Conservation (phyloP, 768 basidiomycete species). For the Suillus subluteus region DNA sequence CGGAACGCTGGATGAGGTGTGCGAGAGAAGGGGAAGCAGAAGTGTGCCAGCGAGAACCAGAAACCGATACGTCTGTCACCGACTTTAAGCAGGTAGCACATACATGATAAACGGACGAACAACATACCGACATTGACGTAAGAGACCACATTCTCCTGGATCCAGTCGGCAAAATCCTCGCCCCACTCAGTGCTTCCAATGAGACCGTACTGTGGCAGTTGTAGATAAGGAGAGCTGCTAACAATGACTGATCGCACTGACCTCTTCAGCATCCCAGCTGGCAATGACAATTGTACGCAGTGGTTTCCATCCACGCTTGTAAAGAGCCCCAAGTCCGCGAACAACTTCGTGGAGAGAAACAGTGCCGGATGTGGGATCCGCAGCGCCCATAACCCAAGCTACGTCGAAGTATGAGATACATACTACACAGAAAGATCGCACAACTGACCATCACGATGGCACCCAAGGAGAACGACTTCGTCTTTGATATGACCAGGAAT, state of each 20-base stretch:
- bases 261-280: slow-evolving; percentile 83
- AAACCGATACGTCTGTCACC: slow-evolving; percentile 54
- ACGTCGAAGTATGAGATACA: slow-evolving; percentile 10
- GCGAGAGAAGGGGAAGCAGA: slow-evolving; percentile 68
- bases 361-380: slow-evolving; percentile 61
- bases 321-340: slow-evolving; percentile 54
- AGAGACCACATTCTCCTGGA: slow-evolving; percentile 77
- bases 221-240: slow-evolving; percentile 7
- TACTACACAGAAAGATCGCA: not conserved
- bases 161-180: slow-evolving; percentile 87
- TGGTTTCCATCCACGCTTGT: slow-evolving; percentile 66
- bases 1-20: slow-evolving; percentile 55
- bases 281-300: slow-evolving; percentile 74
- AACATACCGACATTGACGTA: slow-evolving; percentile 80
- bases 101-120: slow-evolving; percentile 5
- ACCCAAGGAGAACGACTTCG: slow-evolving; percentile 86
- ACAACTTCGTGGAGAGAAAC: slow-evolving; percentile 58
- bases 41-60: slow-evolving; percentile 54
- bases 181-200: slow-evolving; percentile 92
- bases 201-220: slow-evolving; percentile 55
- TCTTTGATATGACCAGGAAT: slow-evolving; percentile 84
- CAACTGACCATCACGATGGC: slow-evolving; percentile 81
- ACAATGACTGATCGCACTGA: slow-evolving; percentile 23
- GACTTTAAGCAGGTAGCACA: slow-evolving; percentile 11
- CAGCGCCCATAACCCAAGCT: slow-evolving; percentile 51